Evolutionary conservation across 2,329 filamentous ascomycete species (phyloP), one percentile per base, ranked within the genome.

Genomic region (Helminthosporium solani): DNA sequence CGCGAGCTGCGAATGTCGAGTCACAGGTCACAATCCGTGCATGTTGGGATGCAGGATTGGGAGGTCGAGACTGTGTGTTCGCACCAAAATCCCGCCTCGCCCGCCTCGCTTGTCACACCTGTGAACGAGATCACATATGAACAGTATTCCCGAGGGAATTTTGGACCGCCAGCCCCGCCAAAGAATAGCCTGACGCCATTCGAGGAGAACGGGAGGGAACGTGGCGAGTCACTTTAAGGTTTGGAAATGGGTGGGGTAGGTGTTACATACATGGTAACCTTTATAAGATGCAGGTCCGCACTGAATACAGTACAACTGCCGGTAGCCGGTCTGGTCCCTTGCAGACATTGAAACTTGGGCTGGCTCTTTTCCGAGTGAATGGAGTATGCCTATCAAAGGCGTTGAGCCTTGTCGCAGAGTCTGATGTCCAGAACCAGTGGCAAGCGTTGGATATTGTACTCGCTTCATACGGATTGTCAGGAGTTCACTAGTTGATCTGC

Each of bases 81-180:
- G 18, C 46, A 43, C 7, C 41, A 40, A 18, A 34, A 37, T 12
- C 31, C 30, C 6, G 38, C 23, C 14, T 43, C 44, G 9, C 34
- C 39, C 4, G 37, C 19, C 7, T 43, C 47, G 11, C 38, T 35
- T 14, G 34, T 36, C 7, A 41, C 47, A 8, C 38, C 39, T 14
- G 34, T 36, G 15, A 49, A 57, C 28, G 44, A 50, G 16, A 38
- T 46, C n/a, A 46, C 39, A 7, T 60, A 60, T 34, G 53, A 58
- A 7, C 40, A 52, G 38, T 60, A 60, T 39, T 28, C 52, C 12
- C 44, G 46, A 9, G 55, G 57, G 0, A 44, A 42, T n/a, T 58
- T 51, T 44, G 57, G 57, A 3, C 57, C 57, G 18, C 50, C 50
- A 20, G 44, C 50, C 14, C 57, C 57, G 16, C 57, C 57, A 14